Conservation (phyloP, 179 eudicot species). For the Patellifolia procumbens region DNA sequence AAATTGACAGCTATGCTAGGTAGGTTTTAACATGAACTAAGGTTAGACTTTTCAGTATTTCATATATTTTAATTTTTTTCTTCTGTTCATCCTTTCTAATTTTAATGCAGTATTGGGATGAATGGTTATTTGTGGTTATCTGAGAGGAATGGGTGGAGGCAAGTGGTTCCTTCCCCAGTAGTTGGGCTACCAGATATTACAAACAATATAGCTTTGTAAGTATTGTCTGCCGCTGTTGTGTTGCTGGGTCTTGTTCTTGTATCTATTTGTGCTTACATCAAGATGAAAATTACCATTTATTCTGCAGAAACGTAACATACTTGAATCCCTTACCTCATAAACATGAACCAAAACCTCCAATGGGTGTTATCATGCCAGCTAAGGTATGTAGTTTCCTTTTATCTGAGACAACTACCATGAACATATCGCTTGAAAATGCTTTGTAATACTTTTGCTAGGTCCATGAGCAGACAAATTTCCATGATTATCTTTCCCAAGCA, state of each 20-base stretch:
- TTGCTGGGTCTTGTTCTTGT: not conserved
- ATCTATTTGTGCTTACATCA: constrained; percentile 16
- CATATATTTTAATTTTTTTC: not conserved
- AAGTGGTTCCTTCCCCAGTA: constrained; percentile 60
- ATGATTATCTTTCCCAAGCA: too few relatives aligned
- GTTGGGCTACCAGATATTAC: constrained; percentile 59
- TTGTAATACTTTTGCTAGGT: too few relatives aligned
- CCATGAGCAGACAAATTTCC: too few relatives aligned
- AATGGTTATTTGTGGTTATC: constrained; percentile 82
- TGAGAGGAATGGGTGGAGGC: constrained; percentile 69
- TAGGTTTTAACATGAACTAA: constrained; percentile 25
- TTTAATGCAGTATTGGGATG: constrained; percentile 72
- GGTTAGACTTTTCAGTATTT: not conserved
- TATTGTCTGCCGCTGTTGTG: constrained; percentile 18
- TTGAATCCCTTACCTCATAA: constrained; percentile 66
- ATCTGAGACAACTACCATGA: not conserved
- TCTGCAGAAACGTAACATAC: constrained; percentile 73
- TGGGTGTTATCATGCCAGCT: constrained; percentile 63
- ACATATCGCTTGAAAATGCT: too few relatives aligned
- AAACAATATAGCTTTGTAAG: constrained; percentile 73
- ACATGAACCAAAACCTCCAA: constrained; percentile 66
- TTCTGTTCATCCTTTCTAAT: not conserved
- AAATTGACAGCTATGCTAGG: constrained; percentile 66
- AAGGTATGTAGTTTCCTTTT: constrained; percentile 49
- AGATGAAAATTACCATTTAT: constrained; percentile 1